These are phyloP conservation scores for Mycena galericulata DNA, from an alignment of 768 basidiomycete species.

Conservation along the genomic window DNA sequence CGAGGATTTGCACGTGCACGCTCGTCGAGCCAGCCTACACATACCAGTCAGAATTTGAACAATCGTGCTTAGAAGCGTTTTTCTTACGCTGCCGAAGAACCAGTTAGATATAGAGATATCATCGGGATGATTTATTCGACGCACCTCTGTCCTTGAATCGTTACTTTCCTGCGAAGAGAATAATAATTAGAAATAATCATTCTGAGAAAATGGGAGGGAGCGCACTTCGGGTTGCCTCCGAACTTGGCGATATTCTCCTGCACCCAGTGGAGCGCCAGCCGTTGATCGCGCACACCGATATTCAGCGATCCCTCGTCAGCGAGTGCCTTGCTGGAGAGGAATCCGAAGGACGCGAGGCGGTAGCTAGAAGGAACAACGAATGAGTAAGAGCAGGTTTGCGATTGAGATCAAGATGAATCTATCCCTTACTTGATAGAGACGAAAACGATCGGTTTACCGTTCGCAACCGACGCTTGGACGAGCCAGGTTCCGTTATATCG, in stretches of 20 bases:
- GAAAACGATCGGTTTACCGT: constrained; percentile 28
- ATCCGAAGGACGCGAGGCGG: constrained; percentile 39
- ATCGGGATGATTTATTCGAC: not conserved
- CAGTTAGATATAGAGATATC: not conserved
- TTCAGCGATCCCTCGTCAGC: constrained; percentile 46
- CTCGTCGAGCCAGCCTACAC: constrained; percentile 47
- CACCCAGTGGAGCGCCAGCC: constrained; percentile 50
- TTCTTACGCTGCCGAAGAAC: not conserved
- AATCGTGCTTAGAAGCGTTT: no score
- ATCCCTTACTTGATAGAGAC: constrained; percentile 34
- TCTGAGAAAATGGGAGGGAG: constrained; percentile 15
- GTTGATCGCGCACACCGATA: constrained; percentile 51
- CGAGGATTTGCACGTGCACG: constrained; percentile 47
- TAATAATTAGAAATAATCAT: not conserved
- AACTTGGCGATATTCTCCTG: constrained; percentile 47
- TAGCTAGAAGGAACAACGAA: constrained; percentile 21
- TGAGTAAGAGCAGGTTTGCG: no score
- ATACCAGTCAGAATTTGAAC: not conserved
- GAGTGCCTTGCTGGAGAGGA: constrained; percentile 44
- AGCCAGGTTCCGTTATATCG: constrained; percentile 44
- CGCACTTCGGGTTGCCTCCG: constrained; percentile 40
- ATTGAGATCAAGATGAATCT: no score
- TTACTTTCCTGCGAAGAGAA: constrained; percentile 28
- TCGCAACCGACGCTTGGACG: constrained; percentile 30
- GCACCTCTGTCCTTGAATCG: constrained; percentile 34